Evolutionary conservation across 1,284 basidiomycete species (phyloP), one percentile per base, ranked within the genome.

Genomic region (Tetrapyrgos nigripes): DNA sequence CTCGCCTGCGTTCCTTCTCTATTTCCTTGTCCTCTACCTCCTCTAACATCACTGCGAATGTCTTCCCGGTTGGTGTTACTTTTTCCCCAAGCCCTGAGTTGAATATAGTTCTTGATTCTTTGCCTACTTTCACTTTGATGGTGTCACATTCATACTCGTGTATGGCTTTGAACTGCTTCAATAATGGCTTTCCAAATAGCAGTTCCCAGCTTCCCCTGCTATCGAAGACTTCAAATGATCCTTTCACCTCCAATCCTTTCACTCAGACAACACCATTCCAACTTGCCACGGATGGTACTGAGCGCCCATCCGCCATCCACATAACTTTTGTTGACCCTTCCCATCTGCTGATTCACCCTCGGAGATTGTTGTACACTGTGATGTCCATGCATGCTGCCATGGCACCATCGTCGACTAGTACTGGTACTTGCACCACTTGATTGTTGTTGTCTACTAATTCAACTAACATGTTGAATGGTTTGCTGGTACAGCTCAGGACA

Each of bases 181-280:
- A n/a, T n/a, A n/a, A n/a, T n/a, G n/a, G n/a, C 53, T 76, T 76
- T 3, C 73, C 71, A 3, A 75, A 64, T 1, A 76, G 62, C 23
- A 75, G 54, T 2, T 69, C 60, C 71, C 73, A 77, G 1, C 67
- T 60, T 0, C 69, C 69, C 0, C 66, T 65, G 29, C 73, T 72
- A 33, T 70, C 62, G 44, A 77, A 74, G 1, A 77, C 66, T 50
- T 76, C 73, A 26, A 75, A 71, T 1, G 19, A 13, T 1, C 65
- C 66, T 17, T 53, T 10, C 1, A 60, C 51, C 21, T 33, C 23
- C 1, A 64, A 43, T 0, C 61, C 65, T 0, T 56, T 63, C 27
- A 70, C 31, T 3, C 56, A 40, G 3, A 75, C n/a, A n/a, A n/a
- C n/a, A n/a, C n/a, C n/a, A n/a, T n/a, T n/a, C n/a, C n/a, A n/a